Evolutionary conservation across 495 filamentous ascomycete species (phyloP), one percentile per base, ranked within the genome.

Genomic region (Chlorociboria aeruginascens): DNA sequence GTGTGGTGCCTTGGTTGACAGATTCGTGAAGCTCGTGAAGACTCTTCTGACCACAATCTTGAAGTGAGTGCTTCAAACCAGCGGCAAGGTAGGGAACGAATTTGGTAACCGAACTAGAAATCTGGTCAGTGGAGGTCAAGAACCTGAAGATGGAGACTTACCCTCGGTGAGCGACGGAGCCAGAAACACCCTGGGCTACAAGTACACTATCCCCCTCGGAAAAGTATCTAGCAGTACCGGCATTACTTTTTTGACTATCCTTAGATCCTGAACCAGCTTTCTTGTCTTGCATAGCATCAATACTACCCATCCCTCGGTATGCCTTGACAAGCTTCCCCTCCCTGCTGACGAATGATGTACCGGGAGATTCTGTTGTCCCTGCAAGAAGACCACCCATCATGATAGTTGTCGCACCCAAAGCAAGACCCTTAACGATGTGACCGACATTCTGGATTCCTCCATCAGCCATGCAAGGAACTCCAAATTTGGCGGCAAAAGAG

Each of bases 341-440:
- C 42, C 82, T 79, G 60, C 84, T 88, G 50, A 99, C 86, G 60
- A 90, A 96, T 57, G 95, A 99, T 52, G 94, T 88, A 33, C 92
- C 92, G 20, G 92, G 92, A 9, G 89, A 95, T 68, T 99, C 92
- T 41, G 93, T 95, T 41, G 92, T 97, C 64, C 93, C 92, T 33
- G 92, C 92, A 50, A 99, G 77, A 29, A 99, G 77, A 64, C 92
- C 92, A 51, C 92, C 92, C 92, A 99, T 99, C 92, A 99, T 99
- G 64, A 99, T 81, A 14, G 90, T 94, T 12, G 85, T 86, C 39
- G 92, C 92, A 52, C 92, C 92, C 48, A 96, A 78, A 32, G 92
- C 85, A 50, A 97, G 78, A 63, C 88, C 92, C 74, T 99, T 99
- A 65, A 97, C 93, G 52, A 99, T 94, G 68, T 99, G 92, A 46